phyloP scores from a whole-genome alignment of 2,329 filamentous ascomycete species.

The Plectosphaerella cucumerina region DNA sequence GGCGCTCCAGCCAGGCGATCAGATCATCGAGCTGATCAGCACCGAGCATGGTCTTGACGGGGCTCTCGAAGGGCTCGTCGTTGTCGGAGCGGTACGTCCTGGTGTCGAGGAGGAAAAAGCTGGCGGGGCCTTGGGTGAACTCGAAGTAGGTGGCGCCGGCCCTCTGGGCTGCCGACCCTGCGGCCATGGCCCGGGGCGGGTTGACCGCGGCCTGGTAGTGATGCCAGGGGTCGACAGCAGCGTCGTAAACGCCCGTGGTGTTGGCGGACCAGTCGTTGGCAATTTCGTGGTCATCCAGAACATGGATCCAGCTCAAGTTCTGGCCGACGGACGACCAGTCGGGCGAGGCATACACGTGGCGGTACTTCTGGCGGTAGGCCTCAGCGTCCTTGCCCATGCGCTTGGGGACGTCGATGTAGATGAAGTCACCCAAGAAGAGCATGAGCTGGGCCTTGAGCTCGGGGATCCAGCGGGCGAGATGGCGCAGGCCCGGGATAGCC shows the following conservation, averaged over 20 bases:
- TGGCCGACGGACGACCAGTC: constrained; percentile 76
- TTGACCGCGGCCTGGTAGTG: constrained; percentile 85
- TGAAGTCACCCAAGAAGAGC: constrained; percentile 83
- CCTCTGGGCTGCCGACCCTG: constrained; percentile 33
- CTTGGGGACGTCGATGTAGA: constrained; percentile 84
- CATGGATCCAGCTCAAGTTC: constrained; percentile 94
- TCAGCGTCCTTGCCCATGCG: constrained; percentile 68
- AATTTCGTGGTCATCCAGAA: constrained; percentile 95
- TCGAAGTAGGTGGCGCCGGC: constrained; percentile 75
- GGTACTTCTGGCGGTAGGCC: constrained; percentile 86
- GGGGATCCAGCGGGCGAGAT: constrained; percentile 70
- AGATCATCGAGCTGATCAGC: constrained; percentile 73
- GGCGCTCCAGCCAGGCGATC: constrained; percentile 67
- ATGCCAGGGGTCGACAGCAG: constrained; percentile 78
- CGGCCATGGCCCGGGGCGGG: constrained; percentile 62
- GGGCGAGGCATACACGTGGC: constrained; percentile 91
- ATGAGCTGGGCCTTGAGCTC: constrained; percentile 71
- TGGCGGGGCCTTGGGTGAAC: constrained; percentile 84
- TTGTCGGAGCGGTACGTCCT: constrained; percentile 77
- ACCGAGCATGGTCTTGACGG: constrained; percentile 84
- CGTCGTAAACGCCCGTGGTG: constrained; percentile 72
- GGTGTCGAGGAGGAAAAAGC: constrained; percentile 94
- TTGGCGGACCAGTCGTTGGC: constrained; percentile 88
- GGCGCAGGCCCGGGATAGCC: constrained; percentile 72
- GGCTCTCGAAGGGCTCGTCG: constrained; percentile 51